Conservation (phyloP, 768 basidiomycete species). For the Chalciporus pseudorubinellus region DNA sequence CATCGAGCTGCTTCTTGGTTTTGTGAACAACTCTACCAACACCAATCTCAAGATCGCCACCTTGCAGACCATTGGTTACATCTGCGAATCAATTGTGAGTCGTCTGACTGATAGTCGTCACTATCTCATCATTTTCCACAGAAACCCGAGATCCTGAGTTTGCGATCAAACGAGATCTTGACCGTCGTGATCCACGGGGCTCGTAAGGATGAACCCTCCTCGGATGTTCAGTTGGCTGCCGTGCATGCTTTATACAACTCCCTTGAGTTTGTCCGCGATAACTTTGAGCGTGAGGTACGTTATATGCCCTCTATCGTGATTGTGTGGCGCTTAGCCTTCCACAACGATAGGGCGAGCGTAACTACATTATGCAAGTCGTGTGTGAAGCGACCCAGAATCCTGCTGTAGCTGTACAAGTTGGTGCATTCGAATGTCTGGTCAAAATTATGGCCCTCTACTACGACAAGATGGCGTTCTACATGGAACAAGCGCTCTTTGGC, state of each 20-base stretch:
- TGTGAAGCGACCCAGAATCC: constrained; percentile 95
- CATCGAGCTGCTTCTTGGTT: constrained; percentile 82
- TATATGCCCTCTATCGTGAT: neutral
- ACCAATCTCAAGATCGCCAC: constrained; percentile 80
- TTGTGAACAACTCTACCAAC: constrained; percentile 74
- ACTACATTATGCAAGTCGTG: constrained; percentile 99
- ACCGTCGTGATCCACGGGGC: constrained; percentile 99
- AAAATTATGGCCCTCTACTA: constrained; percentile 98
- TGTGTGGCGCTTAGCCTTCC: constrained; percentile 1
- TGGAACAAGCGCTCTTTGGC: constrained; percentile 98
- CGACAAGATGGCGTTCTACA: constrained; percentile 98
- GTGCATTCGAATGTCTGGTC: constrained; percentile 92
- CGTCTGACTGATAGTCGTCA: neutral
- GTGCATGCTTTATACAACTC: constrained; percentile 93
- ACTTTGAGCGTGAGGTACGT: constrained; percentile 94
- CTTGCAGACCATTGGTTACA: constrained; percentile 92
- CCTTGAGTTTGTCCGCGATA: constrained; percentile 94
- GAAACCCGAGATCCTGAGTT: constrained; percentile 89
- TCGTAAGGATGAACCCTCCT: constrained; percentile 88
- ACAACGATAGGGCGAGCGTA: constrained; percentile 81
- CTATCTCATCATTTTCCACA: constrained; percentile 31
- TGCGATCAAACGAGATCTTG: constrained; percentile 94
- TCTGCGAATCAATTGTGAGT: constrained; percentile 95
- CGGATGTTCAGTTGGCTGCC: constrained; percentile 90
- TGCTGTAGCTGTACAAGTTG: constrained; percentile 83